Evolutionary conservation across 148 eudicot species (phyloP).

Genomic region (Diospyros lotus): DNA sequence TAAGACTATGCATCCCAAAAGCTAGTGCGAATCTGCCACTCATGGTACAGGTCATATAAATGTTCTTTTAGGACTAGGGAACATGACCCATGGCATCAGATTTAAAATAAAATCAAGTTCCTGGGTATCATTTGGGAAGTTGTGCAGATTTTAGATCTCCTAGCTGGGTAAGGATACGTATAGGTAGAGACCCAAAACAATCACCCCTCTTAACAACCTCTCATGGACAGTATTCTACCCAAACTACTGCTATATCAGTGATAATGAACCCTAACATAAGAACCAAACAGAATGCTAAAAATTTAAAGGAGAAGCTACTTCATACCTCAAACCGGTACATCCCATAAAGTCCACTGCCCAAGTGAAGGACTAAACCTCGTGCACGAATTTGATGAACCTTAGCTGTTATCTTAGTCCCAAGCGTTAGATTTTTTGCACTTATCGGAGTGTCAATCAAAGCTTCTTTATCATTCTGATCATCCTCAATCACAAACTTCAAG

Average conservation of each 20-base stretch:
- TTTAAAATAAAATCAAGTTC: conserved; percentile 1
- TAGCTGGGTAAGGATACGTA: not conserved
- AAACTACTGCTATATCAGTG: too few species aligned
- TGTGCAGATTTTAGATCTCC: not conserved
- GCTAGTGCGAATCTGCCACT: too few species aligned
- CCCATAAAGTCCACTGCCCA: conserved; percentile 77
- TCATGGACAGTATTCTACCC: too few species aligned
- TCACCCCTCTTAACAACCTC: too few species aligned
- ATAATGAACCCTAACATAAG: too few species aligned
- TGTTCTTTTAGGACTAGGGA: not conserved
- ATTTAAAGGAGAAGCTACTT: not conserved
- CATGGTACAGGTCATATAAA: too few species aligned
- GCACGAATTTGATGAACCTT: conserved; percentile 83
- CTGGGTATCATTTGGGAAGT: not conserved
- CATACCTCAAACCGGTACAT: conserved; percentile 89
- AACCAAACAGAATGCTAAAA: not conserved
- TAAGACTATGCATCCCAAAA: too few species aligned
- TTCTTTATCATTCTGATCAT: conserved; percentile 11
- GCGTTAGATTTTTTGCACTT: conserved; percentile 47
- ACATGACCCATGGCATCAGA: not conserved
- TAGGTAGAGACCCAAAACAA: not conserved
- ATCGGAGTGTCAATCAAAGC: conserved; percentile 16
- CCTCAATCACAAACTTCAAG: not conserved
- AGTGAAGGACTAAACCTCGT: conserved; percentile 82
- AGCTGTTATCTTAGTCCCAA: conserved; percentile 61